Evolutionary conservation across 2,329 filamentous ascomycete genomes (phyloP), one percentile per base, ranked within the genome.

Genomic region (Alternaria dauci): DNA sequence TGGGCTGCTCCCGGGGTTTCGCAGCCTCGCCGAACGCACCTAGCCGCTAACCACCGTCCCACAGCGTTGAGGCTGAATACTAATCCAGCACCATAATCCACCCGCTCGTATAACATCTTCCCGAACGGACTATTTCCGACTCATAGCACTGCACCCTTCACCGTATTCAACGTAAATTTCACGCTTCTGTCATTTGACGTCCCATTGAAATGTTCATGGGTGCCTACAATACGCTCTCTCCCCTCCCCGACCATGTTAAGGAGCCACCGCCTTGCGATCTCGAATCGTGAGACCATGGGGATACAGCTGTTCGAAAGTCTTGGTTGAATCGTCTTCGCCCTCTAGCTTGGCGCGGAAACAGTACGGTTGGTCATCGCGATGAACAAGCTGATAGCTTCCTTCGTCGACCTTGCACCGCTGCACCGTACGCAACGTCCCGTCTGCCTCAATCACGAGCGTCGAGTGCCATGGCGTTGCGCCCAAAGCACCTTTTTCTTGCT

Each of bases 241-340:
- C 14, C 2, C 34, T 12, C 25, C 18, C 16, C 18, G 20, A 11
- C 68, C 0, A 78, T 66, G 2, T 79, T 74, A 26, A 83, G 69
- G 1, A 78, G 66, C 0, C 66, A 58, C 38, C 78, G 76, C n/a
- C 80, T 77, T 0, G 70, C 75, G 52, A 73, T 76, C 25, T 85
- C 83, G 23, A 85, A 63, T 51, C 7, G 47, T 53, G 41, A 74
- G 46, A 9, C 71, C 72, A 26, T 44, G 59, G 4, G 71, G 73
- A 46, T 74, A 75, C 6, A 70, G 34, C 25, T 70, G 62, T 48
- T 72, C 68, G 54, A 76, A 71, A 16, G 43, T 59, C 11, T 62
- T 67, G 14, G 62, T 43, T 18, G 51, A 46, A 2, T 44, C 41
- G 5, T 59, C 59, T 12, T 39, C 14, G n/a, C 61, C 58, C 7